Evolutionary conservation across 2,329 filamentous ascomycete species (phyloP).

Genomic region (Fusarium verrucosum): DNA sequence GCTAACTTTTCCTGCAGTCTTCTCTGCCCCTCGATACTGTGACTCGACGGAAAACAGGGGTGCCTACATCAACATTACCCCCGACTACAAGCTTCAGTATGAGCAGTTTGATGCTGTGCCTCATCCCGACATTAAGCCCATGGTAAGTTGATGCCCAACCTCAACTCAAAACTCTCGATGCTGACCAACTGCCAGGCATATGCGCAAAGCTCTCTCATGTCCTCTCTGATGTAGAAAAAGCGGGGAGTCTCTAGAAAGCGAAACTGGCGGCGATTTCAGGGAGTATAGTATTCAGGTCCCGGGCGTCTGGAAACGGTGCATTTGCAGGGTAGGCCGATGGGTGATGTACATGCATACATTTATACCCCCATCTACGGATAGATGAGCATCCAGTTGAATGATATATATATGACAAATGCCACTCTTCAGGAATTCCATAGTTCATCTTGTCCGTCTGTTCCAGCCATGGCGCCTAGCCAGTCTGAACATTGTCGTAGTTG

Average conservation of each 20-base stretch:
- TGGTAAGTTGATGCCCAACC: slow-evolving; percentile 63
- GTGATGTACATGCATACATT: slow-evolving; percentile 42
- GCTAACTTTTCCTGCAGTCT: slow-evolving; percentile 65
- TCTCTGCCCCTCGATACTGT: slow-evolving; percentile 97
- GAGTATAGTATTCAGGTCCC: slow-evolving; percentile 35
- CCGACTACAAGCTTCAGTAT: slow-evolving; percentile 90
- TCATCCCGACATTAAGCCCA: slow-evolving; percentile 93
- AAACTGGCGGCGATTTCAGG: slow-evolving; percentile 26
- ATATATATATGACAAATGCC: slow-evolving; percentile 26
- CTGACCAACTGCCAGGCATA: slow-evolving; percentile 69
- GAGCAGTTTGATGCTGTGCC: slow-evolving; percentile 96
- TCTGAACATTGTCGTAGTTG: slow-evolving; percentile 67
- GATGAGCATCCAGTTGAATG: slow-evolving; percentile 32
- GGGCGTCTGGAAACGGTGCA: slow-evolving; percentile 44
- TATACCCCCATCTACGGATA: slow-evolving; percentile 42
- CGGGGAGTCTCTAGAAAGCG: slow-evolving; percentile 20
- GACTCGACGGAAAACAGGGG: slow-evolving; percentile 98
- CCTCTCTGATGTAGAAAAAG: slow-evolving; percentile 70
- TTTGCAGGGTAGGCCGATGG: slow-evolving; percentile 39
- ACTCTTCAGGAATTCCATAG: slow-evolving; percentile 58
- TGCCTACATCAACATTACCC: slow-evolving; percentile 95
- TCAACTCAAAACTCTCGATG: neutral
- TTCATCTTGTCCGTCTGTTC: slow-evolving; percentile 54
- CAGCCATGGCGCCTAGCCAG: slow-evolving; percentile 70
- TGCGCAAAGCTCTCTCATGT: slow-evolving; percentile 83